phyloP scores from a whole-genome alignment of 106 monocot species.

The Triglochin maritima region DNA sequence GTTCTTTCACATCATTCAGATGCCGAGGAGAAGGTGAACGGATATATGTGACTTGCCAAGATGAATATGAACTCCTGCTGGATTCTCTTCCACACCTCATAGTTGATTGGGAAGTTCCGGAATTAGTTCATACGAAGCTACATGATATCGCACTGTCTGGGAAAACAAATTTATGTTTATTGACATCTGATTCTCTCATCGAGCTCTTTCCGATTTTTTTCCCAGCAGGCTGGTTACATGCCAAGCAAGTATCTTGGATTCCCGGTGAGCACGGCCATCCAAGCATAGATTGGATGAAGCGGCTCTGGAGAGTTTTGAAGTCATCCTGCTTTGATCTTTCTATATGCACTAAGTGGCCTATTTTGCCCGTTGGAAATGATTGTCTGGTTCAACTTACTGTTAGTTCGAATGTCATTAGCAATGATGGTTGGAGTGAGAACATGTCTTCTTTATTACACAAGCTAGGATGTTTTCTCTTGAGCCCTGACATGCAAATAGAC shows the following conservation, averaged over 20 bases:
- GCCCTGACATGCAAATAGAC: slow-evolving; percentile 55
- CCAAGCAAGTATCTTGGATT: slow-evolving; percentile 58
- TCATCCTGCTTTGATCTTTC: slow-evolving; percentile 66
- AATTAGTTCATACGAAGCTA: slow-evolving; percentile 43
- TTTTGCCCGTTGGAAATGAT: slow-evolving; percentile 66
- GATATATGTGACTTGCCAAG: slow-evolving; percentile 43
- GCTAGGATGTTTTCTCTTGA: slow-evolving; percentile 64
- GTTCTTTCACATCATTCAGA: slow-evolving; percentile 52
- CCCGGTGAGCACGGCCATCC: slow-evolving; percentile 68
- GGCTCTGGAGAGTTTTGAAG: slow-evolving; percentile 81
- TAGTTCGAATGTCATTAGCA: slow-evolving; percentile 66
- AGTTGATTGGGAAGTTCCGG: slow-evolving; percentile 48
- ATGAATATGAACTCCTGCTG: slow-evolving; percentile 71
- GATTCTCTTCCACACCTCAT: slow-evolving; percentile 61
- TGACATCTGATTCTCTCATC: slow-evolving; percentile 67
- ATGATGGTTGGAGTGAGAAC: slow-evolving; percentile 96
- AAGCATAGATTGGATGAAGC: slow-evolving; percentile 72
- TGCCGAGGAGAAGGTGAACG: slow-evolving; percentile 66
- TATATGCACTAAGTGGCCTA: slow-evolving; percentile 69
- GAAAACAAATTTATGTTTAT: slow-evolving; percentile 41
- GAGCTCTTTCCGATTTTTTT: slow-evolving; percentile 83
- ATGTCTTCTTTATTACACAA: slow-evolving; percentile 70
- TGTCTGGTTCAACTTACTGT: slow-evolving; percentile 51
- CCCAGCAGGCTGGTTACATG: slow-evolving; percentile 78
- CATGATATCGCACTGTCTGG: slow-evolving; percentile 51